Conservation (phyloP, 1,139 yeast genomes). For the Nadsonia starkeyi-henricii region DNA sequence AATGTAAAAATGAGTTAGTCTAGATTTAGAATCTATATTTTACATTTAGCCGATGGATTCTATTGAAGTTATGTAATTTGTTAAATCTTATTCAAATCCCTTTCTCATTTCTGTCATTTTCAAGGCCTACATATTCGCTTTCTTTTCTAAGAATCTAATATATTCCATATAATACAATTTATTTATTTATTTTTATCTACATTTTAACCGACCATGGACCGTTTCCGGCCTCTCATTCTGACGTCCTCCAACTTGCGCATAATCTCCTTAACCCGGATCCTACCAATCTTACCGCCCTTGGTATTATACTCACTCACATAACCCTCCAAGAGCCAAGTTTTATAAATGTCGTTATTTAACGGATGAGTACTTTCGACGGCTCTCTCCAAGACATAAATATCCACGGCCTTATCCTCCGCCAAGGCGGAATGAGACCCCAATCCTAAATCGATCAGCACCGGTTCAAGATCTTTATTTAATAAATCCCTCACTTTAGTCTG, state of each 20-base stretch:
- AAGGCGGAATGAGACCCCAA: conserved; percentile 57
- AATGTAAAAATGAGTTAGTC: too few relatives aligned
- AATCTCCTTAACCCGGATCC: conserved; percentile 36
- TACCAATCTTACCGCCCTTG: conserved; percentile 16
- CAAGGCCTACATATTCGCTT: too few relatives aligned
- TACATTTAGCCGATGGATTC: too few relatives aligned
- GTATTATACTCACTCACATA: conserved; percentile 29
- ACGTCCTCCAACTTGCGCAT: conserved; percentile 64
- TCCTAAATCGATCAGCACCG: conserved; percentile 84
- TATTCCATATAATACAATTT: background rate
- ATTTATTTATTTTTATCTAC: background rate
- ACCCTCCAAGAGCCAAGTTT: conserved; percentile 61
- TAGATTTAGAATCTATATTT: too few relatives aligned
- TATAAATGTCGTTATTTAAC: conserved; percentile 46
- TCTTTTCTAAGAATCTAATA: too few relatives aligned
- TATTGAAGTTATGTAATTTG: too few relatives aligned
- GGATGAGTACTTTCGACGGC: conserved; percentile 91
- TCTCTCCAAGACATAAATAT: conserved; percentile 81
- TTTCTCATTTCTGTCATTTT: too few relatives aligned
- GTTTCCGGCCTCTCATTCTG: conserved; percentile 80
- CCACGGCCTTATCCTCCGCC: conserved; percentile 92
- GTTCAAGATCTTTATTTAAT: conserved; percentile 17
- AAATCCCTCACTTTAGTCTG: background rate
- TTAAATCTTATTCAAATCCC: too few relatives aligned
- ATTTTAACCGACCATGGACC: conserved; percentile 85